phyloP scores from a whole-genome alignment of 140 eudicot species.

The Anethum foeniculum region DNA sequence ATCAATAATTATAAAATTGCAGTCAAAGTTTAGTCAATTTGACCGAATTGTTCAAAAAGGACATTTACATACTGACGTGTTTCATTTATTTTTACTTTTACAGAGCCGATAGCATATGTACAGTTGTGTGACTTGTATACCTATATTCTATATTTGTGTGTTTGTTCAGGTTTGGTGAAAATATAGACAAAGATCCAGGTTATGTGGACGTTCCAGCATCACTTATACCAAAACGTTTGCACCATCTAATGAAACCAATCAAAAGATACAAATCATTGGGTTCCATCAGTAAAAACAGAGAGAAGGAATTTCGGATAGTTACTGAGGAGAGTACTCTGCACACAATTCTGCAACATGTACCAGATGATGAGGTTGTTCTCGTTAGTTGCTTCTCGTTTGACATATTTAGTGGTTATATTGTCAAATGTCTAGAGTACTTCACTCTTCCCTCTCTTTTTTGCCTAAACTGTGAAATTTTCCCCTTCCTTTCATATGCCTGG shows the following conservation, averaged over 20 bases:
- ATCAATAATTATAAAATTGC: not conserved
- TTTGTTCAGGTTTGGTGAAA: constrained; percentile 61
- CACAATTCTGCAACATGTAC: constrained; percentile 60
- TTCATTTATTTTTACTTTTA: not conserved
- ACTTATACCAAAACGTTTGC: constrained; percentile 61
- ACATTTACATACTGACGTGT: not conserved
- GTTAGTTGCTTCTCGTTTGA: not conserved
- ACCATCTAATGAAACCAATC: constrained; percentile 60
- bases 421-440: not conserved
- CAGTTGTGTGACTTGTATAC: not conserved
- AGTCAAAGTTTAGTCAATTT: not conserved
- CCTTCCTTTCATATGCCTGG: not conserved
- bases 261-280: constrained; percentile 34
- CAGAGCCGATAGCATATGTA: not conserved
- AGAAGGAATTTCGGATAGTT: constrained; percentile 64
- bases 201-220: constrained; percentile 87
- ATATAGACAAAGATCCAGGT: constrained; percentile 83
- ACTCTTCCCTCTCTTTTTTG: not conserved
- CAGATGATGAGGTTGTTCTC: constrained; percentile 66
- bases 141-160: not conserved
- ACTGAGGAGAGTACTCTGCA: constrained; percentile 56
- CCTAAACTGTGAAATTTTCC: not conserved
- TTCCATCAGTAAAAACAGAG: constrained; percentile 31
- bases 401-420: not conserved
- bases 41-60: too few relatives aligned